Evolutionary conservation across 805 yeast species (phyloP).

Genomic region (Candida taoyuanica): DNA sequence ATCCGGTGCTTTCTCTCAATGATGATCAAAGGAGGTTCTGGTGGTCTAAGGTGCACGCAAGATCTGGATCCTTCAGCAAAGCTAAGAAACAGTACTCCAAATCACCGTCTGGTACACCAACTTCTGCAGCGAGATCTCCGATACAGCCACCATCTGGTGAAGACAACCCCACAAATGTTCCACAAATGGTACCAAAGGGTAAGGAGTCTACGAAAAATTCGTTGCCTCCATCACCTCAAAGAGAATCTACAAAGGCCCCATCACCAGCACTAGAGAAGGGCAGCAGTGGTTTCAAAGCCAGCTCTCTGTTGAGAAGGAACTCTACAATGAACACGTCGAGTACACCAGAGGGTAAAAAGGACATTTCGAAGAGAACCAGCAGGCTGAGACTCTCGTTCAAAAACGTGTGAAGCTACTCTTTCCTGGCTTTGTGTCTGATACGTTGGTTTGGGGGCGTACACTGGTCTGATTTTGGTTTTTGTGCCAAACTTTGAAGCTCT

Average conservation of each 20-base stretch:
- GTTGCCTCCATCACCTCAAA: too few species aligned
- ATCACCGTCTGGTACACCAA: neutral
- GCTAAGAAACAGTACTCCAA: neutral
- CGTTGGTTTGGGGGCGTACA: too few species aligned
- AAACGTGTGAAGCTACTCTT: neutral
- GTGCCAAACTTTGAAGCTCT: too few species aligned
- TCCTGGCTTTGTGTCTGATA: constrained; percentile 11
- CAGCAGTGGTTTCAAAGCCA: constrained; percentile 3
- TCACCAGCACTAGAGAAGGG: neutral
- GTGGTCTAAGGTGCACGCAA: constrained; percentile 43
- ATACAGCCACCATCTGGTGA: neutral
- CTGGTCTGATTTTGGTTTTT: too few species aligned
- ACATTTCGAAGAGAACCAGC: constrained; percentile 11
- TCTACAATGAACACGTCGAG: constrained; percentile 3
- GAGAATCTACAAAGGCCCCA: neutral
- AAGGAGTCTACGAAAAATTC: too few species aligned
- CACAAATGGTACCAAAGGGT: too few species aligned
- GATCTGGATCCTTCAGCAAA: neutral
- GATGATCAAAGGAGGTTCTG: constrained; percentile 51
- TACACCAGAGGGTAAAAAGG: neutral
- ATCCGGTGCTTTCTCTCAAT: constrained; percentile 35
- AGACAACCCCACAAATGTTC: too few species aligned
- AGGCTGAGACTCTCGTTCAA: constrained; percentile 10
- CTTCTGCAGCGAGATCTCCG: neutral
- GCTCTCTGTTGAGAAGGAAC: constrained; percentile 6